phyloP scores from a whole-genome alignment of 2,329 filamentous ascomycete species.

The Colletotrichum eleusines region DNA sequence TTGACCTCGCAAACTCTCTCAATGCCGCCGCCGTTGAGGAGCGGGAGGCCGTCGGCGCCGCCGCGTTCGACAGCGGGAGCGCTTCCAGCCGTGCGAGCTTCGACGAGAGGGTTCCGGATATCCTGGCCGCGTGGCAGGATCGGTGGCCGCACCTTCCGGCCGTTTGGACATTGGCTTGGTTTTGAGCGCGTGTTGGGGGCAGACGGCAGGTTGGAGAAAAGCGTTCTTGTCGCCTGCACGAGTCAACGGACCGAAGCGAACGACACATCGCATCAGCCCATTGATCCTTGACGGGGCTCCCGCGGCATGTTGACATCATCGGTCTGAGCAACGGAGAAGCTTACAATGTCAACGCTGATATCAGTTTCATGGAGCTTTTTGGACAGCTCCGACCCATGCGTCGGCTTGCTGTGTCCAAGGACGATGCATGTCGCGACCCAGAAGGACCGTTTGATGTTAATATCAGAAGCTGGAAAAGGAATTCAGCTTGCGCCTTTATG shows the following conservation, averaged over 20 bases:
- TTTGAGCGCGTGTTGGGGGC: conserved; percentile 61
- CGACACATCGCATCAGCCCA: neutral
- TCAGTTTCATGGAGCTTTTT: neutral
- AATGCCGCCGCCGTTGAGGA: conserved; percentile 86
- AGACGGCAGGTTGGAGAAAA: neutral
- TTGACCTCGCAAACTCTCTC: conserved; percentile 88
- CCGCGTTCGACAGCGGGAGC: conserved; percentile 77
- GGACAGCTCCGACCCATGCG: neutral
- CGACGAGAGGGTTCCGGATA: conserved; percentile 92
- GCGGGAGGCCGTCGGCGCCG: conserved; percentile 72
- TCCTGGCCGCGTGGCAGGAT: conserved; percentile 94
- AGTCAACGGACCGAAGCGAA: no score
- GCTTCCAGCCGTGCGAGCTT: conserved; percentile 80
- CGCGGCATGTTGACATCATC: neutral
- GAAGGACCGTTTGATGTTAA: neutral
- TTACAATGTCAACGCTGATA: neutral
- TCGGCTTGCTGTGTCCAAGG: neutral
- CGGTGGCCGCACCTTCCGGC: conserved; percentile 92
- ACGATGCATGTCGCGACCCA: neutral
- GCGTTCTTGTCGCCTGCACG: no score
- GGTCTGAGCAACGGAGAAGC: no score
- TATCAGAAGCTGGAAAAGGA: neutral
- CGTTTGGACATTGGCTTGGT: conserved; percentile 95
- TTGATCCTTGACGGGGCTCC: neutral
- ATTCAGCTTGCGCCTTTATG: neutral